phyloP scores from a whole-genome alignment of 495 filamentous ascomycete genomes.

The Penicillium cataractarum region DNA sequence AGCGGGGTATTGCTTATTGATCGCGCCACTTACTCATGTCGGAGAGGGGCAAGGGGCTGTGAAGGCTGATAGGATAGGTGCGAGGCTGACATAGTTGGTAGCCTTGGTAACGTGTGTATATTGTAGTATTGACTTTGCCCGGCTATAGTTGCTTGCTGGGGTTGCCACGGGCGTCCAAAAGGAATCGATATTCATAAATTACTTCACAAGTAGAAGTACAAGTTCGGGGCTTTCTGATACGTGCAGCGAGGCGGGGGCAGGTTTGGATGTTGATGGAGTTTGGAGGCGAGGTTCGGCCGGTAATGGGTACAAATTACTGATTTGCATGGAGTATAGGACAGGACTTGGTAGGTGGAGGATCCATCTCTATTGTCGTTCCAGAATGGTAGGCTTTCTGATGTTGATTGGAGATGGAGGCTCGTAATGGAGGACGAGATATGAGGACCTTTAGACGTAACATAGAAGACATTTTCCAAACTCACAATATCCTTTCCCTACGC shows the following conservation, averaged over 20 bases:
- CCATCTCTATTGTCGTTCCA: too few species aligned
- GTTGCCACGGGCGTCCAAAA: neutral
- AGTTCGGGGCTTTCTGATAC: neutral
- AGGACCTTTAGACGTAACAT: too few species aligned
- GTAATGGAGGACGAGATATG: too few species aligned
- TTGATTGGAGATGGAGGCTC: too few species aligned
- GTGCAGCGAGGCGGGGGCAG: neutral
- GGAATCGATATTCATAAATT: neutral
- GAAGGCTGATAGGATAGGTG: constrained; percentile 1
- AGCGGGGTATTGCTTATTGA: neutral
- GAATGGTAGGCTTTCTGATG: too few species aligned
- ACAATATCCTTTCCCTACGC: too few species aligned
- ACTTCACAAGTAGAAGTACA: neutral
- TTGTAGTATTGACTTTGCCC: neutral
- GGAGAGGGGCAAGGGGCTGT: neutral
- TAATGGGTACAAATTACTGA: too few species aligned
- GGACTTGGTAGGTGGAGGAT: too few species aligned
- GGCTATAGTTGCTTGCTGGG: neutral
- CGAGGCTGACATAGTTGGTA: too few species aligned
- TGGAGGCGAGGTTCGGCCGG: too few species aligned
- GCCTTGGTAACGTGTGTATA: too few species aligned
- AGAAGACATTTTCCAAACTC: too few species aligned
- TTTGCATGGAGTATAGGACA: neutral
- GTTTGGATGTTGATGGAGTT: neutral
- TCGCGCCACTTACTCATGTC: neutral